These are phyloP conservation scores for Neodidymelliopsis sp. DNA, from an alignment of 2,329 filamentous ascomycete species.

Conservation along the genomic window DNA sequence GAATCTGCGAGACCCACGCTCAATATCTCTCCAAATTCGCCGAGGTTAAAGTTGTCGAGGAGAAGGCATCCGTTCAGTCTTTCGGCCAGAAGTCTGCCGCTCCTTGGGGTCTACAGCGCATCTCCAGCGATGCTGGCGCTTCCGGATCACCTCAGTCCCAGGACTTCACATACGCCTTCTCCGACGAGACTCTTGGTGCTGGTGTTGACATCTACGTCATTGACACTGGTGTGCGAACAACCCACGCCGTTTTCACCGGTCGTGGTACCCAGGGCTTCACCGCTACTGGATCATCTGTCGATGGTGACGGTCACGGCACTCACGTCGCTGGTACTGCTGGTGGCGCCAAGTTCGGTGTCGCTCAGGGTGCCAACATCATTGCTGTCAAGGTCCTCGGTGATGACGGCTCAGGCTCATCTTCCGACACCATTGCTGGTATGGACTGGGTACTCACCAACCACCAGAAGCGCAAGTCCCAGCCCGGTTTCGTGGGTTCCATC, in stretches of 20 bases:
- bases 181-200: constrained; percentile 46
- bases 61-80: constrained; percentile 46
- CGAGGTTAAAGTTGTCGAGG: constrained; percentile 53
- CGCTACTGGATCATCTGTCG: constrained; percentile 43
- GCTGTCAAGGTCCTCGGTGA: constrained; percentile 61
- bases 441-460: constrained; percentile 56
- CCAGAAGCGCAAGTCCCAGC: constrained; percentile 49
- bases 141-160: constrained; percentile 33
- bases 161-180: constrained; percentile 54
- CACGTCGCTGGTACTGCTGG: constrained; percentile 57
- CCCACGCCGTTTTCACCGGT: constrained; percentile 55
- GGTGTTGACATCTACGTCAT: constrained; percentile 59
- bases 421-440: constrained; percentile 60
- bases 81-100: constrained; percentile 42
- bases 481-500: constrained; percentile 54
- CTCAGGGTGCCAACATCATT: constrained; percentile 57
- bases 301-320: constrained; percentile 58
- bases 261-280: constrained; percentile 53
- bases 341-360: constrained; percentile 55
- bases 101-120: constrained; percentile 58
- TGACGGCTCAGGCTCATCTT: constrained; percentile 55
- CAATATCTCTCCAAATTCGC: constrained; percentile 49
- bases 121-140: constrained; percentile 50
- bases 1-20: constrained; percentile 52
- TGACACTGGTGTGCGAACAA: constrained; percentile 58